These are phyloP conservation scores for Pseudogymnoascus sp. DNA, from an alignment of 2,329 filamentous ascomycete genomes.

Conservation along the genomic window DNA sequence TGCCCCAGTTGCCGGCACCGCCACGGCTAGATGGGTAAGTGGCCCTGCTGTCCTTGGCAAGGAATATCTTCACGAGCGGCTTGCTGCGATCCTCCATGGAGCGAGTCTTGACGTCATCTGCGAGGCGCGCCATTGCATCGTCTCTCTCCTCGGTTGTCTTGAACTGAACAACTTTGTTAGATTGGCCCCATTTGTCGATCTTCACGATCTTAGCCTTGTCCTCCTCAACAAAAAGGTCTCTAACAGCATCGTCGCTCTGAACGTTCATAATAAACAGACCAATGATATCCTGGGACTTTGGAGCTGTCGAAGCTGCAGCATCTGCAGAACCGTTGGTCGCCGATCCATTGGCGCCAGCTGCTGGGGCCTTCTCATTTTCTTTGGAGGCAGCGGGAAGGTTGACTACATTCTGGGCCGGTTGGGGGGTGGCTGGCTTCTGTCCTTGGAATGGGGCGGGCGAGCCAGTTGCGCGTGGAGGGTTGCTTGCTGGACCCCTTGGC, in stretches of 20 bases:
- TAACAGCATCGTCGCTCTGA: slow-evolving; percentile 72
- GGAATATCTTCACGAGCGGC: slow-evolving; percentile 76
- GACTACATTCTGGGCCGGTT: slow-evolving; percentile 29
- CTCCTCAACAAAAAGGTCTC: slow-evolving; percentile 73
- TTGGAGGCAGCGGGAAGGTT: slow-evolving; percentile 37
- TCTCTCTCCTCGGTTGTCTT: slow-evolving; percentile 71
- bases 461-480: slow-evolving; percentile 23
- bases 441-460: slow-evolving; percentile 24
- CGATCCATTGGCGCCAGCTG: slow-evolving; percentile 42
- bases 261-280: slow-evolving; percentile 88
- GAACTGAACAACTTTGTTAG: slow-evolving; percentile 83
- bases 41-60: slow-evolving; percentile 52
- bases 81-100: slow-evolving; percentile 63
- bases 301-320: slow-evolving; percentile 46
- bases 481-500: slow-evolving; percentile 23
- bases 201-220: slow-evolving; percentile 73
- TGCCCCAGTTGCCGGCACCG: slow-evolving; percentile 59
- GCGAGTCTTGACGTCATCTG: slow-evolving; percentile 67
- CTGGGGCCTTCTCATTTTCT: slow-evolving; percentile 47
- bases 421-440: slow-evolving; percentile 40
- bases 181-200: slow-evolving; percentile 69
- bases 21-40: slow-evolving; percentile 48
- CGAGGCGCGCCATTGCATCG: slow-evolving; percentile 64
- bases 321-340: slow-evolving; percentile 39
- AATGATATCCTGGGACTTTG: slow-evolving; percentile 62